Percentiles rank a stretch among this genome's conserved stretches.
Evolutionary conservation across 2,329 filamentous ascomycete genomes (phyloP).

Genomic region (Xylariaceae sp.): DNA sequence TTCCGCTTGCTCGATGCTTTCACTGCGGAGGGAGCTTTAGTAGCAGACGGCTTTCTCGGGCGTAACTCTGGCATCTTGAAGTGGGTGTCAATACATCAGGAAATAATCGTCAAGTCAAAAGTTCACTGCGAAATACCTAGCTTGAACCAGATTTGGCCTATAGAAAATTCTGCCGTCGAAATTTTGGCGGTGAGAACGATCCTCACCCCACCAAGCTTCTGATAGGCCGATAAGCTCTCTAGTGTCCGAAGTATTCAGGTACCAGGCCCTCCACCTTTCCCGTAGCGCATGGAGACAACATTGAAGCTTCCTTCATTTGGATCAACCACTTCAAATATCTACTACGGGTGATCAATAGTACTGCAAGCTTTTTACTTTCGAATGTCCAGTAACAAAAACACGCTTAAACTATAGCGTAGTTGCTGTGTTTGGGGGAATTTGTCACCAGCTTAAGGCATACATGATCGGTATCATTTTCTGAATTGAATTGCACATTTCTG

Average conservation of each 20-base stretch:
- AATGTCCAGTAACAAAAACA: no score
- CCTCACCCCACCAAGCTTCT: slow-evolving; percentile 11
- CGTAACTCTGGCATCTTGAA: slow-evolving; percentile 54
- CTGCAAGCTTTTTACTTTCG: no score
- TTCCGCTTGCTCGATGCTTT: slow-evolving; percentile 46
- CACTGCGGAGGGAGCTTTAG: slow-evolving; percentile 47
- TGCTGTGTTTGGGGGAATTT: background rate
- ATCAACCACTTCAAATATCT: no score
- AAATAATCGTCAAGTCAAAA: background rate
- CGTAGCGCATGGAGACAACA: slow-evolving; percentile 7
- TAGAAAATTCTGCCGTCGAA: slow-evolving; percentile 39
- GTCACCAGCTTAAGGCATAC: background rate
- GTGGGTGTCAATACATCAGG: background rate
- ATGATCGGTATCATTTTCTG: background rate
- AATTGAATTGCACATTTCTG: background rate
- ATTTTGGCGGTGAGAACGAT: slow-evolving; percentile 40
- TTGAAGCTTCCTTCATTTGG: no score
- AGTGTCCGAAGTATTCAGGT: background rate
- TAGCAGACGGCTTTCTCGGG: slow-evolving; percentile 43
- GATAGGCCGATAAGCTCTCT: slow-evolving; percentile 18
- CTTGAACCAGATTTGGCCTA: slow-evolving; percentile 18
- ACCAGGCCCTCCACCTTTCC: background rate
- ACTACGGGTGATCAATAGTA: no score
- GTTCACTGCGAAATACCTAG: slow-evolving; percentile 1
- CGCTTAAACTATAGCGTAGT: background rate